A percentile compares a stretch with the other conserved stretches of the same genome.
phyloP scores from a whole-genome alignment of 148 eudicot species.

The Oxyria digyna region DNA sequence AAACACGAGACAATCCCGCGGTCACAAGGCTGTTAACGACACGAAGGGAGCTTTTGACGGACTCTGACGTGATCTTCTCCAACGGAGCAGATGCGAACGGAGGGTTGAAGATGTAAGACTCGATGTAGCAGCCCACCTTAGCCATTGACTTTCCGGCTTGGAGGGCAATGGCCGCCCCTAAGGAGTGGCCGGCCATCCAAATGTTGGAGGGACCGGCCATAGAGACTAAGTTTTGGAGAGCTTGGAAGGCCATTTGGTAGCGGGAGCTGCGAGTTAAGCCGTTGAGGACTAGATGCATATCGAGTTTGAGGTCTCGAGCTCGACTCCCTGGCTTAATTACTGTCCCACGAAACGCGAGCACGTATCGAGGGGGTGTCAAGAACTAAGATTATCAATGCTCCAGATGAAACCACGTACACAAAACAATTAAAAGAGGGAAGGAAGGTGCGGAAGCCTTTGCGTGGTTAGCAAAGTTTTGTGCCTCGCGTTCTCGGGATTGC shows the following conservation, averaged over 20 bases:
- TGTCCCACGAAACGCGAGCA: conserved; percentile 75
- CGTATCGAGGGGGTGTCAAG: conserved; percentile 57
- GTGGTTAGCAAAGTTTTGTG: too few species aligned
- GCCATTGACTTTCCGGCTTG: conserved; percentile 37
- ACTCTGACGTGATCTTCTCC: conserved; percentile 27
- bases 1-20: conserved; percentile 22
- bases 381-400: too few species aligned
- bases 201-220: conserved; percentile 21
- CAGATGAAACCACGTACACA: too few species aligned
- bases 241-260: conserved; percentile 23
- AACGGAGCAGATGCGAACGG: conserved; percentile 46
- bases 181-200: conserved; percentile 75
- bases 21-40: conserved; percentile 33
- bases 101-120: conserved; percentile 71
- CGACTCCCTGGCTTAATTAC: conserved; percentile 29
- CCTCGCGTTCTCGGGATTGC: too few species aligned
- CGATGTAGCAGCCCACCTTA: too few species aligned
- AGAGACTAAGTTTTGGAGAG: conserved; percentile 10
- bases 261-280: conserved; percentile 38
- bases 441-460: too few species aligned
- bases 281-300: conserved; percentile 28
- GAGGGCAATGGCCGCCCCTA: conserved; percentile 64
- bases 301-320: conserved; percentile 38
- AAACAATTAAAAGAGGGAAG: too few species aligned
- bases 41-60: conserved; percentile 35